Evolutionary conservation across 2,329 filamentous ascomycete species (phyloP), one percentile per base, ranked within the genome.

Genomic region (Leptographium lundbergii): DNA sequence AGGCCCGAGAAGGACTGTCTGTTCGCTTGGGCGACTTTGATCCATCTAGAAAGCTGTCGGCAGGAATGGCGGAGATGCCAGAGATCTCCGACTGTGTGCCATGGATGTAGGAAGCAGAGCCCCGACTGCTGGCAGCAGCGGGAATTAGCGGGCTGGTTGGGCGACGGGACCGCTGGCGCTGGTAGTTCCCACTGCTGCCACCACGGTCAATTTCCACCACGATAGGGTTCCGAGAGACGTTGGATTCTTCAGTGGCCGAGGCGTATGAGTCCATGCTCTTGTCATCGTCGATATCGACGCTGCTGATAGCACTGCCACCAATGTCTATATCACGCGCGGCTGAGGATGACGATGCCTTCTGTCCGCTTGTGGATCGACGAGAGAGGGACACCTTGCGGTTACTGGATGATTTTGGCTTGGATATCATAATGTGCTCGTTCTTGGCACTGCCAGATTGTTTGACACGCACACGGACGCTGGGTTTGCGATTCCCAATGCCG

Each of bases 371-470:
- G 2, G 68, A 65, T 29, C 75, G 76, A 59, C 77, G 75, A 47
- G 69, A 67, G 64, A 74, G 60, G 7, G 79, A 89, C 22, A 86
- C 80, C 72, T 87, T 91, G 66, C 87, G 83, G 63, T 59, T 59
- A 52, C 50, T 32, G 58, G 83, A 79, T 63, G 84, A 83, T 69
- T 84, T 87, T 59, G 86, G 86, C 72, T 94, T 88, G 59, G 89
- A 95, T 70, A 95, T 91, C 72, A 94, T 86, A 62, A 95, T 86
- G 68, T 88, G 89, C 69, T 91, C 89, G 71, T 84, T 84, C 65
- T 77, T 80, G 63, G 77, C 74, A 69, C 79, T 82, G 70, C 83
- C 85, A 66, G 88, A 90, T 17, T 91, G 91, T 17, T 89, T 95
- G 62, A 96, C 81, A 73, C 84, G 81, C 72, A 88, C 78, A 68